Conservation (phyloP, 768 basidiomycete species). For the Coprinopsis strossmayeri region DNA sequence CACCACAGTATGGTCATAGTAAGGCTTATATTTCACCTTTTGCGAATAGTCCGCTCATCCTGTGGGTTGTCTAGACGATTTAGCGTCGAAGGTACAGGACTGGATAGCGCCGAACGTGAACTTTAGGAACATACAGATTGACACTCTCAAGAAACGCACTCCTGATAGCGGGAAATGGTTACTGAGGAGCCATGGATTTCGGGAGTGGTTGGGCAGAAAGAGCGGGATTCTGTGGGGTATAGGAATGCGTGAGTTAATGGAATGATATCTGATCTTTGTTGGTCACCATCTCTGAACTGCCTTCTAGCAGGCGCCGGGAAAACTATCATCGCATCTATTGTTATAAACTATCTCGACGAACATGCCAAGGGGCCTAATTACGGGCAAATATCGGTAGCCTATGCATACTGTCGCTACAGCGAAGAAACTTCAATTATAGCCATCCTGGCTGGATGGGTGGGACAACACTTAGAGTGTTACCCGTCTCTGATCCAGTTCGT, state of each 20-base stretch:
- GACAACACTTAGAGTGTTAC: not conserved
- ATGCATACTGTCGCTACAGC: not conserved
- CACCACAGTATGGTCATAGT: too few species aligned
- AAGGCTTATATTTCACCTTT: too few species aligned
- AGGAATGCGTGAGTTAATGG: not conserved
- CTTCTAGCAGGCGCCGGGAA: conserved; percentile 4
- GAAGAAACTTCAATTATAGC: not conserved
- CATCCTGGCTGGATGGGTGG: not conserved
- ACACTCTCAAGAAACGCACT: not conserved
- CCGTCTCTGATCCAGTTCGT: not conserved
- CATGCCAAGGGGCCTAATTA: not conserved
- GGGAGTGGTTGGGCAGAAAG: not conserved
- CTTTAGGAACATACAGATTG: not conserved
- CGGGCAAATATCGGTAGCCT: not conserved
- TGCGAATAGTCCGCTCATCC: too few species aligned
- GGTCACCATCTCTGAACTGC: not conserved
- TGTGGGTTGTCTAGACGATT: too few species aligned
- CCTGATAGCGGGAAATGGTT: not conserved
- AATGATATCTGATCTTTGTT: too few species aligned
- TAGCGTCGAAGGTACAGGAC: too few species aligned
- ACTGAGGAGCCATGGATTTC: not conserved
- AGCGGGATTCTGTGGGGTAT: not conserved
- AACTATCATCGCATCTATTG: not conserved
- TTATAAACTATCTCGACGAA: not conserved
- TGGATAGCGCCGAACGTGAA: too few species aligned